These are phyloP conservation scores for Fusarium sterilihyphosum DNA, from an alignment of 2,329 filamentous ascomycete genomes.

Conservation along the genomic window DNA sequence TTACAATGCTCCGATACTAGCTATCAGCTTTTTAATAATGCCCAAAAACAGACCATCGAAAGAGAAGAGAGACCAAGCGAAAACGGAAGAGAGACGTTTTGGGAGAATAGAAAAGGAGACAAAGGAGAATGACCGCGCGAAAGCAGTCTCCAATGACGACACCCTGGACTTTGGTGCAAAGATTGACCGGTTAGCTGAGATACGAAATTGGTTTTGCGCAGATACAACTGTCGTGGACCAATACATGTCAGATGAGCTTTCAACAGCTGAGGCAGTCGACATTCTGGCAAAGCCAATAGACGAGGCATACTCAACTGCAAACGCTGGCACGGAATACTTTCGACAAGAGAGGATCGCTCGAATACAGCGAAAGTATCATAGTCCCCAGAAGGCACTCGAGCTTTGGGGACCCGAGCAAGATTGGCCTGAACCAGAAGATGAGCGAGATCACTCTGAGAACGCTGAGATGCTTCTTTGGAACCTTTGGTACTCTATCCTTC, in stretches of 20 bases:
- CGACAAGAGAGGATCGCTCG: background rate
- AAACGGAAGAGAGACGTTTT: rapidly evolving
- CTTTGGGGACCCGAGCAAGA: background rate
- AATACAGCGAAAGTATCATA: background rate
- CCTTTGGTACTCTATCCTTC: background rate
- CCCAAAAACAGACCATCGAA: background rate
- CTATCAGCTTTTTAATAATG: background rate
- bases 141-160: background rate
- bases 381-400: background rate
- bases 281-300: background rate
- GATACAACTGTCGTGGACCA: rapidly evolving
- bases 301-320: background rate
- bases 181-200: background rate
- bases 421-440: background rate
- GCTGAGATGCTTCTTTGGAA: background rate
- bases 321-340: background rate
- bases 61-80: background rate
- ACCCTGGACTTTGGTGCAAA: background rate
- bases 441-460: background rate
- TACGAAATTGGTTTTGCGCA: background rate
- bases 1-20: no score
- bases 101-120: background rate
- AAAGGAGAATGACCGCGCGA: rapidly evolving
- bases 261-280: background rate
- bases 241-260: background rate